Conservation (phyloP, 371 early-diverging fungal species). For the Zychaea mexicana region DNA sequence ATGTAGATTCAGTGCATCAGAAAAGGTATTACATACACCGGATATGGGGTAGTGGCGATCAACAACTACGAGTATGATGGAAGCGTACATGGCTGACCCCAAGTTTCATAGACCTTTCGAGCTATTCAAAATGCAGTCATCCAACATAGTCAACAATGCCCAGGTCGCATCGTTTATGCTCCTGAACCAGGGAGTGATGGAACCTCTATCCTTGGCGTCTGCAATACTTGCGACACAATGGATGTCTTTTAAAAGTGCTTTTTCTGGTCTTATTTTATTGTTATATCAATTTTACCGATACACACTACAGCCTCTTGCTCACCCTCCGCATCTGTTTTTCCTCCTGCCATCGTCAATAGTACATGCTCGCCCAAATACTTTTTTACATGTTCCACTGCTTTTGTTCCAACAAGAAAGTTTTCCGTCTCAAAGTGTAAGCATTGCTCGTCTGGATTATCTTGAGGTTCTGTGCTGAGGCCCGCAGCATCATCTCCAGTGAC, state of each 20-base stretch:
- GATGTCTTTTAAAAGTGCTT: slow-evolving; percentile 7
- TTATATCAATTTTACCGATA: slow-evolving; percentile 7
- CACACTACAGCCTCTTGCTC: slow-evolving; percentile 10
- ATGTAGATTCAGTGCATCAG: slow-evolving; percentile 9
- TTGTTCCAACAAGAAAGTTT: slow-evolving; percentile 9
- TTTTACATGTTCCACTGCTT: slow-evolving; percentile 7
- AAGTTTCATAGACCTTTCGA: slow-evolving; percentile 1
- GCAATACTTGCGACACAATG: slow-evolving; percentile 14
- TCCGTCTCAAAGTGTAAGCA: slow-evolving; percentile 6
- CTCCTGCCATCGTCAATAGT: not conserved
- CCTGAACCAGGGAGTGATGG: slow-evolving; percentile 16
- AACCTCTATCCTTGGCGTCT: slow-evolving; percentile 14
- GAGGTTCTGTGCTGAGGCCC: slow-evolving; percentile 9
- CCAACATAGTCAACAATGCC: slow-evolving; percentile 7
- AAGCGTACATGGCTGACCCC: not conserved
- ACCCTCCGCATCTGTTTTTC: not conserved
- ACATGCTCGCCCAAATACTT: slow-evolving; percentile 8
- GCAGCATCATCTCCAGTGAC: slow-evolving; percentile 12
- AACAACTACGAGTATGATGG: not conserved
- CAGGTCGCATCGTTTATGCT: slow-evolving; percentile 6
- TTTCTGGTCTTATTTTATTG: not conserved
- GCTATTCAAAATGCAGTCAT: not conserved
- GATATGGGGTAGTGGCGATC: not conserved
- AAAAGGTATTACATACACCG: not conserved
- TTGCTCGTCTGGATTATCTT: slow-evolving; percentile 5